These are phyloP conservation scores for Paraphaeosphaeria minitans DNA, from an alignment of 2,329 filamentous ascomycete species.

Conservation along the genomic window DNA sequence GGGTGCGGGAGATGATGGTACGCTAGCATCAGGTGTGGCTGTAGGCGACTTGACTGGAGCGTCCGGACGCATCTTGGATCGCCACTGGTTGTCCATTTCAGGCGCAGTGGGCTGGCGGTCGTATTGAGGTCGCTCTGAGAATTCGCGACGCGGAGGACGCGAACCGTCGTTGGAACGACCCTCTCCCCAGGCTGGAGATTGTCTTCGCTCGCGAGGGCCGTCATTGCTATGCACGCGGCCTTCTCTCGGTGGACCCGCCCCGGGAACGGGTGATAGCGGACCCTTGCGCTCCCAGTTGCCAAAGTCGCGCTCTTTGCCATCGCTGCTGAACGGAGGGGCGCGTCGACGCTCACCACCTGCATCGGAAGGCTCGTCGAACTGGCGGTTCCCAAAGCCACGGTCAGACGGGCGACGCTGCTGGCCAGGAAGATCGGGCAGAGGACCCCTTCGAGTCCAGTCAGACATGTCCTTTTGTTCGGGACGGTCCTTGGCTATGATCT, in stretches of 20 bases:
- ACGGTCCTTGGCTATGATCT: slow-evolving; percentile 77
- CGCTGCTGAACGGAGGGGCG: slow-evolving; percentile 64
- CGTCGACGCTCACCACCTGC: slow-evolving; percentile 66
- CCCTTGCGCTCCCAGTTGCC: slow-evolving; percentile 95
- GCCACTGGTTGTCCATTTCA: slow-evolving; percentile 93
- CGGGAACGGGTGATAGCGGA: slow-evolving; percentile 74
- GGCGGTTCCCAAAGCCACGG: slow-evolving; percentile 50
- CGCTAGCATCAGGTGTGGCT: slow-evolving; percentile 73
- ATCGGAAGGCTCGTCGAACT: slow-evolving; percentile 59
- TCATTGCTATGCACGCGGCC: slow-evolving; percentile 62
- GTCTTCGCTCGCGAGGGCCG: slow-evolving; percentile 50
- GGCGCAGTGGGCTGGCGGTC: slow-evolving; percentile 83
- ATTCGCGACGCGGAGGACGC: slow-evolving; percentile 76
- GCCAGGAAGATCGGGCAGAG: slow-evolving; percentile 73
- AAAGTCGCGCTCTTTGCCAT: slow-evolving; percentile 80
- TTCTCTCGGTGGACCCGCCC: slow-evolving; percentile 54
- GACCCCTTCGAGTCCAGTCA: slow-evolving; percentile 93
- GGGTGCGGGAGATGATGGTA: slow-evolving; percentile 75
- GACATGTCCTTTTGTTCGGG: slow-evolving; percentile 80
- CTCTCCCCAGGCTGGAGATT: slow-evolving; percentile 77
- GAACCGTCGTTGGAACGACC: slow-evolving; percentile 74
- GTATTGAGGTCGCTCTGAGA: slow-evolving; percentile 67
- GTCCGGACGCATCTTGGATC: slow-evolving; percentile 88
- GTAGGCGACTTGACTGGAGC: slow-evolving; percentile 65
- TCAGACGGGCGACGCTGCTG: slow-evolving; percentile 61